A percentile compares a stretch with the other conserved stretches of the same genome.
These are phyloP conservation scores for Wakefieldia striispora DNA, from an alignment of 768 basidiomycete genomes.

Conservation along the genomic window DNA sequence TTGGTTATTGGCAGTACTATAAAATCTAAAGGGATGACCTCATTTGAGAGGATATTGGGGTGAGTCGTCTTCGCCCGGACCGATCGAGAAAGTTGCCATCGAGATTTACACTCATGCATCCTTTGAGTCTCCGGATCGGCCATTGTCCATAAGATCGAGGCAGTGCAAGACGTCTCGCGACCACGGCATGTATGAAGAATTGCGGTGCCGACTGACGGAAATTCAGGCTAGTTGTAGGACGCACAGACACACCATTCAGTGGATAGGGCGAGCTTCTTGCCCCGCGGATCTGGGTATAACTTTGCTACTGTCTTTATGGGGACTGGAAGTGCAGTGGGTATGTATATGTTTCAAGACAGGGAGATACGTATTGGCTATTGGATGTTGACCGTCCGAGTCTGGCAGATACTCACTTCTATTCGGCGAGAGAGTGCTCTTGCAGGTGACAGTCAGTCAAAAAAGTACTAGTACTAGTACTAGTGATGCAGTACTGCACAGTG, in stretches of 20 bases:
- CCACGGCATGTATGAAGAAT: constrained; percentile 10
- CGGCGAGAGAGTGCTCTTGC: no score
- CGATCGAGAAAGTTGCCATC: constrained; percentile 21
- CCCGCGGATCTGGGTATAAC: constrained; percentile 15
- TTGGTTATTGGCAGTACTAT: constrained; percentile 5
- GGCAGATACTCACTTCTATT: no score
- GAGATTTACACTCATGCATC: constrained; percentile 15
- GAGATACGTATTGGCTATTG: constrained; percentile 10
- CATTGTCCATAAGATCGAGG: constrained; percentile 6
- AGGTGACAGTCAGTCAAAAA: no score
- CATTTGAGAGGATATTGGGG: constrained; percentile 15
- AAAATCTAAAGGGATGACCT: constrained; percentile 8
- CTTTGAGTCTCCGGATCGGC: constrained; percentile 15
- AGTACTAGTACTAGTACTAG: no score
- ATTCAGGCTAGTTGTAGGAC: background rate
- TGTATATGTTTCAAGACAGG: background rate
- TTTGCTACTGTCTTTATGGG: constrained; percentile 1
- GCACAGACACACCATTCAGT: background rate
- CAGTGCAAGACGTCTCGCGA: constrained; percentile 4
- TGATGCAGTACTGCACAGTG: no score
- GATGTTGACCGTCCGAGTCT: no score
- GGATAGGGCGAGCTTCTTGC: constrained; percentile 6
- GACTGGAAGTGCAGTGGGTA: background rate
- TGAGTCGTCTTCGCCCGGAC: constrained; percentile 8
- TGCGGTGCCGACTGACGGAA: constrained; percentile 17